Base-by-base conservation (phyloP, 495 filamentous ascomycete genomes). In the Venustampulla echinocandica region DNA sequence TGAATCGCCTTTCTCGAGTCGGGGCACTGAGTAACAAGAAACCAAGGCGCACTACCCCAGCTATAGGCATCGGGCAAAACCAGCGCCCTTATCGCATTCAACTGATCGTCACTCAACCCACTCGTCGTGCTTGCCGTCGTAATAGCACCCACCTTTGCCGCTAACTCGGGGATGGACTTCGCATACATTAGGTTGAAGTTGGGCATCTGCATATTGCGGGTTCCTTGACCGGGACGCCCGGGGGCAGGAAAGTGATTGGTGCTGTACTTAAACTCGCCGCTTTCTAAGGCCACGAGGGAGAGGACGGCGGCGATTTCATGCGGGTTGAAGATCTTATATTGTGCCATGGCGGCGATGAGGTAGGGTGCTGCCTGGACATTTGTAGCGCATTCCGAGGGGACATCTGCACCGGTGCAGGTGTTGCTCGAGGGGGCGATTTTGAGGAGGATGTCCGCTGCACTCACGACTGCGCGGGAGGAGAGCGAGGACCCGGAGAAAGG, bases 11-110 rank as follows among this genome's bases (percentile, higher is more conserved):
- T 43, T 52, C 68, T 63, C 54, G 90, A 66, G 15, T 57, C 64
- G 3, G 38, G 14, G 63, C 87, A 93, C 61, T 87, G 71, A 1
- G 70, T 82, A 4, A 60, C 76, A 32, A 86, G 50, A 57, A 83
- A 92, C 88, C 87, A 94, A 2, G 79, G 75, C 17, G 74, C 88
- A 22, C 71, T 77, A 2, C 73, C 84, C 61, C 89, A 94, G 60
- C 85, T 81, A 54, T 75, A 79, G 17, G 74, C 59, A 53, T 87
- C 72, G 0, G 59, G 55, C 18, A 68, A 64, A 25, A 92, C 70
- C 25, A 90, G 58, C 5, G 66, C 69, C 13, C 84, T 69, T 7
- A 87, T 58, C 0, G 60, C 67, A 42, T 68, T 71, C 9, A 68
- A 57, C 22, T 65, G 57, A 33, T 57, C 52, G 6, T 57, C 56